These are phyloP conservation scores for Kazachstania africana DNA, from an alignment of 805 yeast genomes.

Conservation along the genomic window DNA sequence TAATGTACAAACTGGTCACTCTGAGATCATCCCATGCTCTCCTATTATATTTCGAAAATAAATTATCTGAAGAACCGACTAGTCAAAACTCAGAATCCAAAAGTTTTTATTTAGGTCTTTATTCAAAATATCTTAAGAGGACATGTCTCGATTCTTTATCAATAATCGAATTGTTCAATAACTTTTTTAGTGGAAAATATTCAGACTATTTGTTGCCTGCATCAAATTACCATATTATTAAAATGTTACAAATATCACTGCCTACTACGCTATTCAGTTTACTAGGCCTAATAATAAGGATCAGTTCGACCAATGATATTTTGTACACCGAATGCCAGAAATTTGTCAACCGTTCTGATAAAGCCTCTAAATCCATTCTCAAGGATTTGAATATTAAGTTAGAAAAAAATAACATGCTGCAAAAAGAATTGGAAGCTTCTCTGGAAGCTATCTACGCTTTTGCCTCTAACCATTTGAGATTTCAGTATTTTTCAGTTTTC, in stretches of 20 bases:
- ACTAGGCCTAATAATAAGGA: conserved; percentile 16
- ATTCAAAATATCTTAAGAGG: conserved; percentile 11
- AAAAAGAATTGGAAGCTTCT: conserved; percentile 10
- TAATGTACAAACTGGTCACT: conserved; percentile 14
- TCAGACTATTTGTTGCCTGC: conserved; percentile 7
- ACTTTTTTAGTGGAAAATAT: conserved; percentile 13
- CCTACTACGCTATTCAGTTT: conserved; percentile 15
- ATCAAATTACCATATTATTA: conserved; percentile 14
- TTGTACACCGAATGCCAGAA: no score
- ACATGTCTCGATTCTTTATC: conserved; percentile 1
- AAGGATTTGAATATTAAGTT: conserved; percentile 5
- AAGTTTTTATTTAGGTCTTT: conserved; percentile 12
- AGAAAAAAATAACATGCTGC: conserved; percentile 9
- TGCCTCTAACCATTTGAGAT: conserved; percentile 18
- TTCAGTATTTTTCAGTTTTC: conserved; percentile 22
- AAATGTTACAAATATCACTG: conserved; percentile 18
- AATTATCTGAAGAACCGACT: no score
- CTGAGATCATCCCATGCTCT: conserved; percentile 19
- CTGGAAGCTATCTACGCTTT: conserved; percentile 13
- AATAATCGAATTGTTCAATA: conserved; percentile 6
- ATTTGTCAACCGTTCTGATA: no score
- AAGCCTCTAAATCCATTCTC: no score
- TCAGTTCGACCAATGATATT: conserved; percentile 1
- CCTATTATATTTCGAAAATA: conserved; percentile 19
- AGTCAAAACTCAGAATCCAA: background rate